Percentiles rank a stretch among this genome's conserved stretches.
Evolutionary conservation across 306 rosid genomes (phyloP).

Genomic region (Glycine tomentella): DNA sequence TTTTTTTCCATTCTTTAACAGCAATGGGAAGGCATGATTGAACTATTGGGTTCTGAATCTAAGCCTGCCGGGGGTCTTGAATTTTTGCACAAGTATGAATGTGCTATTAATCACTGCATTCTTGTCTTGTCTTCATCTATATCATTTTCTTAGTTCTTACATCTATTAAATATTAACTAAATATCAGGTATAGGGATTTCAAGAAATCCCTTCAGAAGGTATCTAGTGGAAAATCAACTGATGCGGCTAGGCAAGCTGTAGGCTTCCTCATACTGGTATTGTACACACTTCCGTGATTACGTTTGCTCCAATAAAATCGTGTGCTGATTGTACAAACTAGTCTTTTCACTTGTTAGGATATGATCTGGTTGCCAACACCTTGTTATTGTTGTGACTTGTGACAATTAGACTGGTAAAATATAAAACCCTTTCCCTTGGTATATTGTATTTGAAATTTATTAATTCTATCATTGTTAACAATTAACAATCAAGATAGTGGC

Average conservation of each 20-base stretch:
- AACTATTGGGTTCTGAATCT: conserved; percentile 90
- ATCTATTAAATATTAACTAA: conserved; percentile 27
- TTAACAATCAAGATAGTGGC: no score
- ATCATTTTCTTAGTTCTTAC: conserved; percentile 15
- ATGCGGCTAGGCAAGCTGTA: conserved; percentile 80
- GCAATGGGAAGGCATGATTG: conserved; percentile 99
- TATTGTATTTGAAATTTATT: no score
- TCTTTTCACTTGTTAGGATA: background rate
- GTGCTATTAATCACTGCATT: conserved; percentile 26
- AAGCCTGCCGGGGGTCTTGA: conserved; percentile 92
- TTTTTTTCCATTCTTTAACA: conserved; percentile 45
- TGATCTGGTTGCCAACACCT: background rate
- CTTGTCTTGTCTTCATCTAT: conserved; percentile 32
- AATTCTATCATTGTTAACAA: no score
- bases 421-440: no score
- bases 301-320: conserved; percentile 2
- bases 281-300: conserved; percentile 31
- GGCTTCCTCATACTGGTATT: conserved; percentile 78
- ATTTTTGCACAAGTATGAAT: conserved; percentile 84
- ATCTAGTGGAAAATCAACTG: conserved; percentile 63
- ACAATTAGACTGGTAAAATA: background rate
- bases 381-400: background rate
- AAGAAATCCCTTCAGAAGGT: conserved; percentile 84
- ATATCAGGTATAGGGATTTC: conserved; percentile 86
- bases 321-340: conserved; percentile 11